Conservation (phyloP, 768 basidiomycete genomes). For the Pleurotus sapidus region DNA sequence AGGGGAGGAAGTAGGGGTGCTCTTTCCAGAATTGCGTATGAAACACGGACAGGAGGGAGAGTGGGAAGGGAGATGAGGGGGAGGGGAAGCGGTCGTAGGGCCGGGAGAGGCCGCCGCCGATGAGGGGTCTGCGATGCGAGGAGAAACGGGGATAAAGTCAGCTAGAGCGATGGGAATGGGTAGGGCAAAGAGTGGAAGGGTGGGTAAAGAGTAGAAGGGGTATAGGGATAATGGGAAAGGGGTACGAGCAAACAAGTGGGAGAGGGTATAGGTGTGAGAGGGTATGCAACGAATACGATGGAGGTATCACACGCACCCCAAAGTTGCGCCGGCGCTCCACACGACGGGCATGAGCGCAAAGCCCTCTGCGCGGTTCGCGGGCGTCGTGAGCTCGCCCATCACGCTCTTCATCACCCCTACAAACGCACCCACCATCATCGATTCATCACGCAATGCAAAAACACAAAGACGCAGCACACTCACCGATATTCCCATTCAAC, state of each 20-base stretch:
- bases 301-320: no score
- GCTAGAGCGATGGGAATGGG: no score
- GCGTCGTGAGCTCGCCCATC: slow-evolving; percentile 64
- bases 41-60: no score
- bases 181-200: no score
- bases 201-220: neutral
- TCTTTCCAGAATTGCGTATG: slow-evolving; percentile 47
- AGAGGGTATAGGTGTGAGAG: no score
- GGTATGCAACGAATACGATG: no score
- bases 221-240: no score
- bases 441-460: no score
- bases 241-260: no score
- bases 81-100: slow-evolving; percentile 69
- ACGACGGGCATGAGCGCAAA: no score
- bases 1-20: slow-evolving; percentile 80
- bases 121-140: slow-evolving; percentile 53
- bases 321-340: slow-evolving; percentile 40
- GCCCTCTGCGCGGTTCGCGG: slow-evolving; percentile 48
- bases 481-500: slow-evolving; percentile 65
- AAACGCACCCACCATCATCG: no score
- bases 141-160: no score
- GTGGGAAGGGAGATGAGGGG: slow-evolving; percentile 53
- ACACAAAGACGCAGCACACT: neutral
- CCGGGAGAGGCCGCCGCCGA: slow-evolving; percentile 65
- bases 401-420: slow-evolving; percentile 67